A percentile compares a stretch with the other conserved stretches of the same genome.
Evolutionary conservation across 1,139 yeast genomes (phyloP).

Genomic region (Yamadazyma membranifaciens): DNA sequence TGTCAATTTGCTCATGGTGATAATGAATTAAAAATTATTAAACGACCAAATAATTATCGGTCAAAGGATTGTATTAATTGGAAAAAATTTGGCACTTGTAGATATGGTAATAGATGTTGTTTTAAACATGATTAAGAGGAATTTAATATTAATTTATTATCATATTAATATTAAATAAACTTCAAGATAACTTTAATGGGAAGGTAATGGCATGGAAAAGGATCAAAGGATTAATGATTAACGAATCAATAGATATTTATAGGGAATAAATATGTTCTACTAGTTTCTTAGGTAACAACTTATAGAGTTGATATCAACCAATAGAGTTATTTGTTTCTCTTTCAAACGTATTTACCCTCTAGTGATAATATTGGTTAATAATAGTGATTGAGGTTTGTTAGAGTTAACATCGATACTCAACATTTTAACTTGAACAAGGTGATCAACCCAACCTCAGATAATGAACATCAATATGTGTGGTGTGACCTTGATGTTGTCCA

Average conservation of each 20-base stretch:
- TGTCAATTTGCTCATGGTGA: slow-evolving; percentile 96
- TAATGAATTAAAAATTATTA: slow-evolving; percentile 68
- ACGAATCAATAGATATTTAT: no score
- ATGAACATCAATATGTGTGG: slow-evolving; percentile 32
- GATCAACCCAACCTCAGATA: slow-evolving; percentile 29
- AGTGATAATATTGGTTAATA: no score
- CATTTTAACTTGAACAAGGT: no score
- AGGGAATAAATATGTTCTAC: neutral
- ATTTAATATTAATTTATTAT: no score
- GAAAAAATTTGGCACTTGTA: slow-evolving; percentile 77
- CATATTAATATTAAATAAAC: no score
- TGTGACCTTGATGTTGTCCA: slow-evolving; percentile 31
- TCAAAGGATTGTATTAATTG: slow-evolving; percentile 91
- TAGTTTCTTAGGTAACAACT: slow-evolving; percentile 1
- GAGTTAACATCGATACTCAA: no score
- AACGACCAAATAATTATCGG: slow-evolving; percentile 83
- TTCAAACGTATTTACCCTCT: no score
- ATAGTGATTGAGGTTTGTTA: no score
- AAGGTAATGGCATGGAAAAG: neutral
- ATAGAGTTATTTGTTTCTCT: no score
- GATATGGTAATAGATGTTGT: slow-evolving; percentile 90
- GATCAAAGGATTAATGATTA: no score
- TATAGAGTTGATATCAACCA: neutral
- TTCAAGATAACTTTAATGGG: no score
- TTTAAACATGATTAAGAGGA: slow-evolving; percentile 68